Conservation (phyloP, 2,329 filamentous ascomycete genomes). For the Talaromyces sp. region DNA sequence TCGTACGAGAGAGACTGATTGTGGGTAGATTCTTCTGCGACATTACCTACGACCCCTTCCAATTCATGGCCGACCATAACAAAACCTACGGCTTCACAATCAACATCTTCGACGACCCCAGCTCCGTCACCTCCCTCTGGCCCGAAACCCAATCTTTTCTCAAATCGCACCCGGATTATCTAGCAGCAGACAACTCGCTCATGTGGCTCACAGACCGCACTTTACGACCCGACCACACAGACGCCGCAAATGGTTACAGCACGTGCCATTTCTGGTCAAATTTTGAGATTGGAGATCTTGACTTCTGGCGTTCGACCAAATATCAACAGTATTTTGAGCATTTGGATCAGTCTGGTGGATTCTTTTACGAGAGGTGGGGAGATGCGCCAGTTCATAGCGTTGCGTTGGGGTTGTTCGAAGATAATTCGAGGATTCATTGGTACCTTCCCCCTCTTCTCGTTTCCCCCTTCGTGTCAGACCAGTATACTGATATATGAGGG, state of each 20-base stretch:
- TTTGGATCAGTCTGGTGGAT: conserved; percentile 87
- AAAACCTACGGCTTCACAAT: conserved; percentile 99
- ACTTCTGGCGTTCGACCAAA: conserved; percentile 81
- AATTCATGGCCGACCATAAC: conserved; percentile 96
- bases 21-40: conserved; percentile 73
- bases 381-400: conserved; percentile 97
- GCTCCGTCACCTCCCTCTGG: conserved; percentile 84
- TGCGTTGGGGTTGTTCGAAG: conserved; percentile 86
- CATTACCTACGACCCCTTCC: conserved; percentile 96
- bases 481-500: not conserved
- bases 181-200: conserved; percentile 80
- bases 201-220: conserved; percentile 78
- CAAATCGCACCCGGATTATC: conserved; percentile 73
- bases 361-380: conserved; percentile 98
- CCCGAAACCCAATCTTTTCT: conserved; percentile 90
- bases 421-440: conserved; percentile 89
- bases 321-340: conserved; percentile 98
- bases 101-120: conserved; percentile 87
- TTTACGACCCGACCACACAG: conserved; percentile 73
- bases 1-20: not conserved
- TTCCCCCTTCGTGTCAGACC: not conserved
- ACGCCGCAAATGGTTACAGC: conserved; percentile 83
- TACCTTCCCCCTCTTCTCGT: conserved; percentile 35
- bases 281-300: conserved; percentile 92
- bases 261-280: conserved; percentile 99